Evolutionary conservation across 2,329 filamentous ascomycete species (phyloP), one percentile per base, ranked within the genome.

Genomic region (Lachnellula willkommii): DNA sequence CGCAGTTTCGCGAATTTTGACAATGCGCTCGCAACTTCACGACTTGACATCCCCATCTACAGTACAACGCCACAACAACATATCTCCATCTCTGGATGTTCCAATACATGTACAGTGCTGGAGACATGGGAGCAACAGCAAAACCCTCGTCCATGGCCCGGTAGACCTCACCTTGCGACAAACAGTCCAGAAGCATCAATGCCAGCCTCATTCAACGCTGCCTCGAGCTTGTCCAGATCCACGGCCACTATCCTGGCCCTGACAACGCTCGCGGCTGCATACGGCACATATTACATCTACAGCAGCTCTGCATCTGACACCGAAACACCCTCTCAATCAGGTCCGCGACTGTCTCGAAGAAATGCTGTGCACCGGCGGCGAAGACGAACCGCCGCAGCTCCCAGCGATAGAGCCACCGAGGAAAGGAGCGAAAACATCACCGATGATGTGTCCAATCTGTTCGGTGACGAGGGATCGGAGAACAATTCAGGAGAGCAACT

Each of bases 321-420:
- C 64, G 56, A 65, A 60, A 65, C 51, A 56, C 59, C 60, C 26
- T 57, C 63, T 40, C 61, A 61, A 48, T 63, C 51, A 53, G 56
- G 28, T 32, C 47, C n/a, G 35, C 53, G 24, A 60, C 65, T 14
- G 72, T 89, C 32, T 85, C 77, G 87, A 59, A 85, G 85, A 67
- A 89, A 88, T 70, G 86, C 87, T 11, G 68, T 89, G 39, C 83
- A 85, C 59, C 79, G 81, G 47, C 68, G 72, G 35, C 75, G 75
- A 49, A 50, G 64, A 43, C 55, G 60, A 22, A 59, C 50, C 42
- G 57, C 56, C 8, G 48, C 52, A 43, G 32, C 40, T 20, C 17
- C 20, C 12, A 32, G 2, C 9, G 28, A 32, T 9, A 32, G 28
- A 32, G 28, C 28, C 28, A 32, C 28, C 9, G 28, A 32, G 28